Base-by-base conservation (phyloP, 2,329 filamentous ascomycete species). In the Neurospora crassa region DNA sequence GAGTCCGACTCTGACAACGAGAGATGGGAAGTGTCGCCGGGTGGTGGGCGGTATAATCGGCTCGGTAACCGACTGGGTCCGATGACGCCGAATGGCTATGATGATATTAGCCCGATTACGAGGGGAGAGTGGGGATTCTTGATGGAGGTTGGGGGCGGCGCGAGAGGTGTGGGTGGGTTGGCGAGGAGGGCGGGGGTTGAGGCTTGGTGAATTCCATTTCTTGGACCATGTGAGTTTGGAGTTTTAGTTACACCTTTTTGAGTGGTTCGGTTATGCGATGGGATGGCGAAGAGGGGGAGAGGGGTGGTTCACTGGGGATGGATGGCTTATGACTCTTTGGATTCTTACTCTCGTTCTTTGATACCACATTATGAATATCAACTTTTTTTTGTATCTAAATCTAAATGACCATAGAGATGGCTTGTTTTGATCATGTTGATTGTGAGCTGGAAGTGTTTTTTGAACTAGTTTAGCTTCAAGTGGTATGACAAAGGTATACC, bases 41-140 rank as follows among this genome's bases (percentile, higher is more conserved):
- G 16, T 14, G 71, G 40, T 18, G 40, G 68, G 40, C 68, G 67
- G 53, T 71, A 72, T 59, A 68, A 72, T 70, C 63, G 71, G 70
- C 53, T 71, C 40, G 69, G 45, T 70, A 68, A 68, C 74, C 74
- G 40, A 68, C 74, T 83, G 24, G 87, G 85, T 0, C 85, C 87
- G 1, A 78, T 81, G 79, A 90, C 88, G 71, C 88, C 87, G 1
- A 88, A 89, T 73, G 84, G 81, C 8, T 88, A 86, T 73, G 87
- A 88, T 24, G 88, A 90, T 76, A 87, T 90, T 70, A 89, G 87
- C 68, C 88, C 88, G 6, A 84, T 87, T 34, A 90, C 88, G 10
- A 82, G 86, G 53, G 86, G 86, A 5, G 88, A 90, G 78, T 90
- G 88, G 88, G 86, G 87, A 0, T 87, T 88, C 76, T 78, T 90